Evolutionary conservation across 2,329 filamentous ascomycete genomes (phyloP).

Genomic region (Arthroderma sp.): DNA sequence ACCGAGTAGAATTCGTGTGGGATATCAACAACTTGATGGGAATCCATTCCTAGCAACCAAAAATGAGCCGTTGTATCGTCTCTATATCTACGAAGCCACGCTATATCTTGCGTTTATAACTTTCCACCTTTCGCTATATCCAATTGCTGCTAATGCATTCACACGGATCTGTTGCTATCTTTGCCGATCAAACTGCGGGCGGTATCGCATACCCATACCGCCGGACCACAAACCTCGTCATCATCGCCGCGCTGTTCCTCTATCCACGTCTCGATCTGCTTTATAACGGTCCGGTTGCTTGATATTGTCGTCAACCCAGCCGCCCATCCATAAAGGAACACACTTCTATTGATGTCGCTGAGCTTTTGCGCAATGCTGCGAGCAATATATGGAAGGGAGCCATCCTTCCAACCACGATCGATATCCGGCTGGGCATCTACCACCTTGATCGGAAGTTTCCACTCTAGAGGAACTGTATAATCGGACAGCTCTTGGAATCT

Average conservation of each 20-base stretch:
- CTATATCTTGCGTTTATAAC: not conserved
- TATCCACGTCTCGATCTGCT: conserved; percentile 49
- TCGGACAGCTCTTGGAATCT: conserved; percentile 39
- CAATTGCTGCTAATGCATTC: conserved; percentile 14
- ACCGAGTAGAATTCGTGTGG: too few relatives aligned
- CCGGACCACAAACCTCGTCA: conserved; percentile 45
- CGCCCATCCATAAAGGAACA: conserved; percentile 62
- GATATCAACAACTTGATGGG: not conserved
- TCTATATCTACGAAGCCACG: not conserved
- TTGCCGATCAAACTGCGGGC: conserved; percentile 57
- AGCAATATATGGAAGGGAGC: conserved; percentile 37
- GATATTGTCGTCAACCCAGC: conserved; percentile 54
- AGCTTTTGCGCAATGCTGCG: conserved; percentile 37
- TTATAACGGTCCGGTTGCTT: conserved; percentile 56
- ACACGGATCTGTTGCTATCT: conserved; percentile 38
- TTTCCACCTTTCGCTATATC: not conserved
- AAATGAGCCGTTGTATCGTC: not conserved
- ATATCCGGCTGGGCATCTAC: conserved; percentile 39
- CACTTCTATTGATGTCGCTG: conserved; percentile 52
- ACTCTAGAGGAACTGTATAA: conserved; percentile 41
- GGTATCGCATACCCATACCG: conserved; percentile 53
- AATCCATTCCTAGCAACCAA: not conserved
- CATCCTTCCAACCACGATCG: conserved; percentile 20
- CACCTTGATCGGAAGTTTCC: conserved; percentile 50
- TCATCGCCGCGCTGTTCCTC: conserved; percentile 40